Conservation (phyloP, 345 rosid species). For the Eucalyptus erythrocorys region DNA sequence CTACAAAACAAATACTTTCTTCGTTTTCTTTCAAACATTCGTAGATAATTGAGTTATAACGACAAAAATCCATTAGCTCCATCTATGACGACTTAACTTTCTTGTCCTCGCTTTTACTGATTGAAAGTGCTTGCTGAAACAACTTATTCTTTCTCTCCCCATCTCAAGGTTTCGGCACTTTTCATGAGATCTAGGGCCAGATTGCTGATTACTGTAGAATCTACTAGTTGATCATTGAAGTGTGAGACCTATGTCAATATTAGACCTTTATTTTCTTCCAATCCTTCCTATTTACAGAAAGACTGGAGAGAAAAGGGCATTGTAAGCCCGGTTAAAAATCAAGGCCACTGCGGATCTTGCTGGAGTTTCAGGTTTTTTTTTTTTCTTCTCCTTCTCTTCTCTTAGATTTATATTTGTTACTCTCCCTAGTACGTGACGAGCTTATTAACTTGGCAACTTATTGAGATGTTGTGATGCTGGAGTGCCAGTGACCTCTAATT, state of each 20-base stretch:
- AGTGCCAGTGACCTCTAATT: neutral
- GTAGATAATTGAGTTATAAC: neutral
- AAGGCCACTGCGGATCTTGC: constrained; percentile 92
- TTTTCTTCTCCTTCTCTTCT: neutral
- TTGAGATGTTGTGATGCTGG: neutral
- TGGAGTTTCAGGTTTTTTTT: constrained; percentile 86
- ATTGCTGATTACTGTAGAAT: neutral
- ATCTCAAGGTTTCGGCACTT: neutral
- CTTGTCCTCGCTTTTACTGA: neutral
- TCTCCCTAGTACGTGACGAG: neutral
- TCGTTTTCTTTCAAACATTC: neutral
- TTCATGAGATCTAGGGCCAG: neutral
- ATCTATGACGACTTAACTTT: neutral
- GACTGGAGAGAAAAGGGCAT: constrained; percentile 90
- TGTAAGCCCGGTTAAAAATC: constrained; percentile 83
- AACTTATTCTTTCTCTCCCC: neutral
- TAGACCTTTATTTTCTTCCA: neutral
- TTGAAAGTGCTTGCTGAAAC: neutral
- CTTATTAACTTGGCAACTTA: neutral
- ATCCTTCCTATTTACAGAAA: constrained; percentile 28
- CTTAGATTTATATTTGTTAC: neutral
- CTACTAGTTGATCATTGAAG: neutral
- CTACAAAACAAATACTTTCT: fast-evolving
- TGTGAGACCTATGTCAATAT: neutral
- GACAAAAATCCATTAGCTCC: neutral